Conservation (phyloP, 2,329 filamentous ascomycete genomes). For the Calonectria montana region DNA sequence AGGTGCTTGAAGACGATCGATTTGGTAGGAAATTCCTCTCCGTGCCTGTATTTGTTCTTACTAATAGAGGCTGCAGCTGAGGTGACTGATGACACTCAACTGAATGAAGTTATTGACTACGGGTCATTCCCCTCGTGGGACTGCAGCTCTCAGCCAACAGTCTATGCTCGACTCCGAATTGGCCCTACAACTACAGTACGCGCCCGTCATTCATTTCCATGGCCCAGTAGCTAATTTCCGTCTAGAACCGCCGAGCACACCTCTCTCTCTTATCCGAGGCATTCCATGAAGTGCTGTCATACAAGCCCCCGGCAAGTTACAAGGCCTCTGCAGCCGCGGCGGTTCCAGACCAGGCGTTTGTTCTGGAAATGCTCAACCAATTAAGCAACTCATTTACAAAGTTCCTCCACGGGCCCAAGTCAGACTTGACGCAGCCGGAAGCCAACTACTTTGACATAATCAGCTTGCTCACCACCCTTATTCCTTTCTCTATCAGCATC, state of each 20-base stretch:
- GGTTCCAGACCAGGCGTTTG: constrained; percentile 56
- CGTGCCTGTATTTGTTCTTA: neutral
- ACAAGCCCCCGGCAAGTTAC: constrained; percentile 62
- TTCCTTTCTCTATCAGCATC: constrained; percentile 44
- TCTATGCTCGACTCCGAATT: constrained; percentile 59
- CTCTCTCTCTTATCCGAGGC: constrained; percentile 61
- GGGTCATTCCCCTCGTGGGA: constrained; percentile 63
- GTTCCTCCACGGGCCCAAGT: constrained; percentile 48
- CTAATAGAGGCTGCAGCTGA: constrained; percentile 49
- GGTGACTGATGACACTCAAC: constrained; percentile 50
- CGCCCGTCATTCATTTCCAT: neutral
- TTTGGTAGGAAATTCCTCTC: constrained; percentile 52
- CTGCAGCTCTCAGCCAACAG: constrained; percentile 48
- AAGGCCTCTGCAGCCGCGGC: constrained; percentile 56
- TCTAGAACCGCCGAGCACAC: constrained; percentile 61
- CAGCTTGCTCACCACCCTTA: constrained; percentile 52
- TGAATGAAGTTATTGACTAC: constrained; percentile 63
- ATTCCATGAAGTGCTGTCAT: constrained; percentile 62
- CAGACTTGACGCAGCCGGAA: constrained; percentile 55
- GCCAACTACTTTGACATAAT: constrained; percentile 57
- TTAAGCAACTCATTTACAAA: constrained; percentile 56
- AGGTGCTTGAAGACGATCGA: constrained; percentile 57
- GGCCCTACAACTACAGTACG: constrained; percentile 65
- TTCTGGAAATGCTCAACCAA: constrained; percentile 55
- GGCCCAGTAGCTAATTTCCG: constrained; percentile 23